phyloP scores from a whole-genome alignment of 768 basidiomycete species.

The Kwoniella pini region DNA sequence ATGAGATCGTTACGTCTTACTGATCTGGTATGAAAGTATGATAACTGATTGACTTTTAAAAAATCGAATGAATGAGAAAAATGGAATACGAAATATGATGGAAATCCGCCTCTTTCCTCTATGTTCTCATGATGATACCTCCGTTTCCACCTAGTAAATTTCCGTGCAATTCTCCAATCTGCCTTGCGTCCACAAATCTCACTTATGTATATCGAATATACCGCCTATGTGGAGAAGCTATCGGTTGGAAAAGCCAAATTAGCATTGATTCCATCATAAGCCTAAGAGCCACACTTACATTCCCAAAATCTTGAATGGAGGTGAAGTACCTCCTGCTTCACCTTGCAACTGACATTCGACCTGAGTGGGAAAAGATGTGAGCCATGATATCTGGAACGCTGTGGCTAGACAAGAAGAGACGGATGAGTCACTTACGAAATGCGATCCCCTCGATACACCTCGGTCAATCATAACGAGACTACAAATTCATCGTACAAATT shows the following conservation, averaged over 20 bases:
- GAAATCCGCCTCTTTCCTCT: no score
- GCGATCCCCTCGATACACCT: slow-evolving; percentile 79
- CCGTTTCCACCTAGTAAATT: no score
- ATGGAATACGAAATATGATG: no score
- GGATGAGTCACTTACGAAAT: slow-evolving; percentile 63
- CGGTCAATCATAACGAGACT: slow-evolving; percentile 86
- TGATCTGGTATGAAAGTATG: no score
- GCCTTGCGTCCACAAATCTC: not conserved
- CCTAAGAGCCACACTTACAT: slow-evolving; percentile 63
- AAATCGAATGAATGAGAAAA: no score
- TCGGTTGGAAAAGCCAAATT: not conserved
- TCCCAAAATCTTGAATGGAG: slow-evolving; percentile 86
- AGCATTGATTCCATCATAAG: not conserved
- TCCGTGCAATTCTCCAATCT: not conserved
- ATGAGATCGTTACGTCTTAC: no score
- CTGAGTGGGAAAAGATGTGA: slow-evolving; percentile 1
- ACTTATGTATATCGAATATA: no score
- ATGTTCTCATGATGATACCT: no score
- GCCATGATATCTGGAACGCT: not conserved
- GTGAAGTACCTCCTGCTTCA: slow-evolving; percentile 77
- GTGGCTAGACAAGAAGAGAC: not conserved
- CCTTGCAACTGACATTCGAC: slow-evolving; percentile 84
- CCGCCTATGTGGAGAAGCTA: slow-evolving; percentile 13
- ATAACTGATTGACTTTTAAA: no score
- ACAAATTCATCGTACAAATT: slow-evolving; percentile 1